A percentile compares a stretch with the other conserved stretches of the same genome.
Evolutionary conservation across 257 asterid species (phyloP).

Genomic region (Anisodus acutangulus): DNA sequence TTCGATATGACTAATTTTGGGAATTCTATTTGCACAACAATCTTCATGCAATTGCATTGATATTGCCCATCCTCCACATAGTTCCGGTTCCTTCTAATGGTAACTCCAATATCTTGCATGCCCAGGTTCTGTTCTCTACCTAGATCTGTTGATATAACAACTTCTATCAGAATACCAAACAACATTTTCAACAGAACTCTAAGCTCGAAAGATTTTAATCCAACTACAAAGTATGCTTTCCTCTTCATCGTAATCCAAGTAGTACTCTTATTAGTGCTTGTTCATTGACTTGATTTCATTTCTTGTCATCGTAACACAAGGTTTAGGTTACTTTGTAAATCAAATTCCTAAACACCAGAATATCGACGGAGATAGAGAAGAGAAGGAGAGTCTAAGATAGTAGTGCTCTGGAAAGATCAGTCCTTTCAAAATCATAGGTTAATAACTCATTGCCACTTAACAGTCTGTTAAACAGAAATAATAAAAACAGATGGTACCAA

Average conservation of each 20-base stretch:
- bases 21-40: conserved; percentile 19
- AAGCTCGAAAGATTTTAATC: not conserved
- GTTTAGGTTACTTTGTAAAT: not conserved
- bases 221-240: not conserved
- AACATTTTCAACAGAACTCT: not conserved
- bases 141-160: not conserved
- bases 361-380: not conserved
- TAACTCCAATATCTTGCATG: not conserved
- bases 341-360: no score
- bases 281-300: not conserved
- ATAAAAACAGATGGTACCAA: not conserved
- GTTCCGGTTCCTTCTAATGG: conserved; percentile 5
- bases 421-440: conserved; percentile 1
- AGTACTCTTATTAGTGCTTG: not conserved
- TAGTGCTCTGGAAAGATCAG: conserved; percentile 3
- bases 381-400: not conserved
- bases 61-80: not conserved
- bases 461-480: conserved; percentile 7
- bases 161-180: not conserved
- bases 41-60: not conserved
- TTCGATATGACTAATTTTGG: not conserved
- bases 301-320: not conserved
- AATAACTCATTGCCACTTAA: not conserved
- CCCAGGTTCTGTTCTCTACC: not conserved
- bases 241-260: not conserved